A percentile compares a stretch with the other conserved stretches of the same genome.
Conservation (phyloP, 495 filamentous ascomycete species). For the Bacidia rubella region DNA sequence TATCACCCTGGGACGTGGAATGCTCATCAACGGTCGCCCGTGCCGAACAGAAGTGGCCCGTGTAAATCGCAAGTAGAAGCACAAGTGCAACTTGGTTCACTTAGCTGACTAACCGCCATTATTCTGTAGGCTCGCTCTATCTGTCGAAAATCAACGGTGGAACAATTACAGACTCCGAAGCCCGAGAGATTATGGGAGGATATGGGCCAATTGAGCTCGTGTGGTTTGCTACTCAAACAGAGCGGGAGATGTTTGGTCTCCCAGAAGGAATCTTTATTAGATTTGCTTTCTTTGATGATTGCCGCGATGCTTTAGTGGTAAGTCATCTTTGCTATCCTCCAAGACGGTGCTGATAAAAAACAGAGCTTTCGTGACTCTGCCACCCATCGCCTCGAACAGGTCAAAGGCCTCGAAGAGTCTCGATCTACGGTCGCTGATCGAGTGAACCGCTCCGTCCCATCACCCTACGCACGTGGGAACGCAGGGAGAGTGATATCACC, state of each 20-base stretch:
- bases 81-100: no score
- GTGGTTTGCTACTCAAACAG: constrained; percentile 21
- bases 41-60: constrained; percentile 44
- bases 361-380: constrained; percentile 18
- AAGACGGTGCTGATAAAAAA: constrained; percentile 4
- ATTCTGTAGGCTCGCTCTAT: constrained; percentile 33
- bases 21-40: constrained; percentile 39
- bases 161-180: constrained; percentile 30
- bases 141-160: constrained; percentile 31
- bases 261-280: constrained; percentile 36
- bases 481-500: constrained; percentile 5
- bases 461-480: constrained; percentile 7
- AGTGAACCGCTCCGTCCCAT: neutral
- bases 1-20: constrained; percentile 31
- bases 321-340: neutral
- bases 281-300: constrained; percentile 31
- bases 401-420: constrained; percentile 1
- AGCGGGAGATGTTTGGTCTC: constrained; percentile 25
- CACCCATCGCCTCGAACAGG: constrained; percentile 18
- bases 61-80: constrained; percentile 34
- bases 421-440: neutral
- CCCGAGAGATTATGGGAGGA: constrained; percentile 23
- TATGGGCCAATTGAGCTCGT: constrained; percentile 18
- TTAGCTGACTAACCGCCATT: no score
- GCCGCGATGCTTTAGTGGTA: constrained; percentile 25